A percentile compares a stretch with the other conserved stretches of the same genome.
Evolutionary conservation across 495 filamentous ascomycete species (phyloP).

Genomic region (Trichoderma parareesei): DNA sequence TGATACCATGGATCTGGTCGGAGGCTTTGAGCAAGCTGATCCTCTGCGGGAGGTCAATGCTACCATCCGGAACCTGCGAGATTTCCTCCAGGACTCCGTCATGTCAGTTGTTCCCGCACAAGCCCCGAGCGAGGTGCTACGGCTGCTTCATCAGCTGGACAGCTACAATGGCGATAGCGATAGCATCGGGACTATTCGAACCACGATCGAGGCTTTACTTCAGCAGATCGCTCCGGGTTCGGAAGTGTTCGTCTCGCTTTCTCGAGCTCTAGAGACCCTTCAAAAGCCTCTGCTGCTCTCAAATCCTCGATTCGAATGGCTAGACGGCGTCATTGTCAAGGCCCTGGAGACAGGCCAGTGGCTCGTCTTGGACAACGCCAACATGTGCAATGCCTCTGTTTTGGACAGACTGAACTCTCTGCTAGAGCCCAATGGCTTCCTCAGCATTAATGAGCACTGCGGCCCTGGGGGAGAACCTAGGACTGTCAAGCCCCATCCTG

Average conservation of each 20-base stretch:
- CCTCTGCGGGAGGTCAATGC: constrained; percentile 55
- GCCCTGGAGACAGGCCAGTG: constrained; percentile 81
- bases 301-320: constrained; percentile 85
- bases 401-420: constrained; percentile 92
- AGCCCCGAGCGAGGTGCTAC: constrained; percentile 34
- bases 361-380: constrained; percentile 95
- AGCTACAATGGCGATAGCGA: constrained; percentile 20
- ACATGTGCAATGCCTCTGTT: constrained; percentile 89
- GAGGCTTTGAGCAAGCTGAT: constrained; percentile 93
- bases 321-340: constrained; percentile 82
- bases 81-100: constrained; percentile 46
- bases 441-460: constrained; percentile 88
- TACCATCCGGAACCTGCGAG: constrained; percentile 45
- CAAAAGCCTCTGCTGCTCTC: constrained; percentile 42
- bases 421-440: constrained; percentile 77
- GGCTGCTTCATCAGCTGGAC: constrained; percentile 33
- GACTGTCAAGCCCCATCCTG: constrained; percentile 70
- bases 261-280: constrained; percentile 29
- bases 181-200: constrained; percentile 23
- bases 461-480: constrained; percentile 72
- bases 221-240: constrained; percentile 20
- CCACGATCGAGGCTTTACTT: constrained; percentile 24
- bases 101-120: constrained; percentile 39
- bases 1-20: constrained; percentile 93
- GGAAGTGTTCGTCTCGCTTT: constrained; percentile 22